Base-by-base conservation (phyloP, 2,329 filamentous ascomycete species). In the Chaetomium strumarium region DNA sequence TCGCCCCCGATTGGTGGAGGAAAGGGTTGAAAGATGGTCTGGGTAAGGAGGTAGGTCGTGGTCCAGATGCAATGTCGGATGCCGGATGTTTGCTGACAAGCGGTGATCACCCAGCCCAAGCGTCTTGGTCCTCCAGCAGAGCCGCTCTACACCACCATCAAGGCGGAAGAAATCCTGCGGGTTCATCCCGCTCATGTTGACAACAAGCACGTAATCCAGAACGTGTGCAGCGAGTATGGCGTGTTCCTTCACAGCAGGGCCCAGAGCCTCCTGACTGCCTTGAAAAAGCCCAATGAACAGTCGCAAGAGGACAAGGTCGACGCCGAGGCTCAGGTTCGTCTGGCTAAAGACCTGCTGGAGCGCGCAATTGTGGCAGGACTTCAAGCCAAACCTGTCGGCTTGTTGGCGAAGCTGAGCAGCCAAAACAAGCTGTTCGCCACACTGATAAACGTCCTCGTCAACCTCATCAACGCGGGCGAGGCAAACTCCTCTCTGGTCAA, bases 1-100 rank as follows among this genome's bases (percentile, higher is more conserved):
- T 61, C 33, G 57, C 59, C 8, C 33, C 19, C 11, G 60, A 61
- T 16, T 61, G 58, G 58, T 58, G 49, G 42, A 60, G 55, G 30
- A 62, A 61, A 20, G 42, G 37, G 1, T n/a, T 51, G 20, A 54
- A 50, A 40, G 46, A 49, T 33, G 39, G 34, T 17, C 12, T 49
- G n/a, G 44, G 44, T 24, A 34, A 20, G 20, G 50, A 41, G 46
- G 54, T 53, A 49, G 12, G 50, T 31, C 29, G 3, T 38, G 13
- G 1, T 31, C 10, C 16, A 17, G 13, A 12, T 33, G 9, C 13
- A 29, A 36, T 41, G 5, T 29, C 16, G 6, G 8, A 9, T 14
- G 14, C 33, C 1, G n/a, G 24, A 16, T 33, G 12, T 45, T 29
- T 36, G 42, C 49, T 52, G 30, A 53, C 45, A 33, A 33, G 17